A percentile compares a stretch with the other conserved stretches of the same genome.
Conservation (phyloP, 106 monocot species). For the Dioscorea alata region DNA sequence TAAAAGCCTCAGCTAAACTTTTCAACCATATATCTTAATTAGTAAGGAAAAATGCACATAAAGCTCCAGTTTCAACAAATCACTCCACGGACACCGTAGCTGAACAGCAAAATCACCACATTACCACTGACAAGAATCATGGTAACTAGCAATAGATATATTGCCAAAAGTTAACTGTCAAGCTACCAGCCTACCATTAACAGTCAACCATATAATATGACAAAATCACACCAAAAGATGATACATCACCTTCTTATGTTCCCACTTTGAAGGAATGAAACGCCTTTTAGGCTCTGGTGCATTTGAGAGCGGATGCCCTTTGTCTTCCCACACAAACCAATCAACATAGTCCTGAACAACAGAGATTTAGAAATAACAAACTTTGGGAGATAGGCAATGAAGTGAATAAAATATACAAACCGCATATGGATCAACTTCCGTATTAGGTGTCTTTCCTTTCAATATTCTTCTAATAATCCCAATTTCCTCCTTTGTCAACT, state of each 20-base stretch:
- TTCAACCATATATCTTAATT: no score
- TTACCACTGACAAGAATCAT: no score
- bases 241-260: constrained; percentile 68
- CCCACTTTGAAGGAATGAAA: constrained; percentile 95
- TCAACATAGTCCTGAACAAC: constrained; percentile 77
- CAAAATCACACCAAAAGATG: no score
- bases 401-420: constrained; percentile 23
- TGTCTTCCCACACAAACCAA: constrained; percentile 93
- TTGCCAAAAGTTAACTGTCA: no score
- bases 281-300: constrained; percentile 99
- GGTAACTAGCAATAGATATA: no score
- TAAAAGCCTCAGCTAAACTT: no score
- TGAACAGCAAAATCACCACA: no score
- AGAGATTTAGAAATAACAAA: constrained; percentile 1
- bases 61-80: no score
- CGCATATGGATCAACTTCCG: constrained; percentile 81
- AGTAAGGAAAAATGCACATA: no score
- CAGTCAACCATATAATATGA: no score
- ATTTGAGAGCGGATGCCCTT: constrained; percentile 87
- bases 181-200: no score
- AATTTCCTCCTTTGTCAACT: constrained; percentile 73
- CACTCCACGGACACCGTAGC: no score
- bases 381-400: background rate
- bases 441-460: constrained; percentile 79
- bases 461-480: constrained; percentile 58